Base-by-base conservation (phyloP, 2,329 filamentous ascomycete genomes). In the Lachnum nothofagi region DNA sequence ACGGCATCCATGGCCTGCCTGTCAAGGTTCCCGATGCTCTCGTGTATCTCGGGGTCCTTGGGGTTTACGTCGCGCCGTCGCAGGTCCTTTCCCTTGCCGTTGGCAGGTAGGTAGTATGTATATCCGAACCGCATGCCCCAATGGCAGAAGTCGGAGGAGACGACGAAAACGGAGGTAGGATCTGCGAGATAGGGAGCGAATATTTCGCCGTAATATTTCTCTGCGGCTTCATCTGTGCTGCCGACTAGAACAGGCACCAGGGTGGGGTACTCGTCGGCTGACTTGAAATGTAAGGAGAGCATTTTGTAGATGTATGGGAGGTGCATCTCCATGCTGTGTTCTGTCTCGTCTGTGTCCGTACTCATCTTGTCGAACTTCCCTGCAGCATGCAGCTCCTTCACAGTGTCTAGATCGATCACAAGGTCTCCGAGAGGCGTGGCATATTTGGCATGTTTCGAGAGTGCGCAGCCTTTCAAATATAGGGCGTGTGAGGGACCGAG, bases 281-380 rank as follows among this genome's bases (percentile, higher is more conserved):
- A 69, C 0, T 68, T 69, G 53, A 79, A 77, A 0, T 73, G 74
- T 49, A 74, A 70, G 43, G 76, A 62, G 2, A 82, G 75, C 45
- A 87, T 81, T 64, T 91, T 90, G 74, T 90, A 91, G 55, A 97
- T 85, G 63, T 94, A 96, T 0, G 93, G 91, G 7, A 97, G 76
- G 60, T 98, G 93, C 86, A 98, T 95, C 72, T 98, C 93, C 1
- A 97, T 78, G 44, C 88, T 95, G 69, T 98, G 93, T 68, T 98
- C 93, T 4, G 79, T 77, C 53, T 89, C 79, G 62, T 98, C 93
- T 5, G 82, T 74, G 3, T 72, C 62, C 16, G 67, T 69, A 1
- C 78, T 80, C 73, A 96, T 93, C 44, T 76, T 72, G 16, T 76
- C 69, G 64, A 86, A 86, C 47, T 74, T 70, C n/a, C 71, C 72